phyloP scores from a whole-genome alignment of 768 basidiomycete genomes.

The Cyclocybe cylindracea region DNA sequence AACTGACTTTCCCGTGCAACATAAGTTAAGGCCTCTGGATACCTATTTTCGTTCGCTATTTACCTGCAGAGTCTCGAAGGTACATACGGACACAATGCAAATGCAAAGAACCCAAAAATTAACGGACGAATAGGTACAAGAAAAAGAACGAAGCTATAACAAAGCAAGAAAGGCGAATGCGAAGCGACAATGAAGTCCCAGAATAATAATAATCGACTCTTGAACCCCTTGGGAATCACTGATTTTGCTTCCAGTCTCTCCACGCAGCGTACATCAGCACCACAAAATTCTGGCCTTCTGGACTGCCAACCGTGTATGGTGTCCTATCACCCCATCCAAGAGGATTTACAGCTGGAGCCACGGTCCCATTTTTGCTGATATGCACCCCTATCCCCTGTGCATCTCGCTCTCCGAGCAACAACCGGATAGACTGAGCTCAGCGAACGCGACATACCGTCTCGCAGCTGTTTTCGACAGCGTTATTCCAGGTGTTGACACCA shows the following conservation, averaged over 20 bases:
- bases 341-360: constrained; percentile 38
- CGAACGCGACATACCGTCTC: constrained; percentile 21
- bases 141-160: too few species aligned
- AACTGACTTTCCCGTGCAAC: too few species aligned
- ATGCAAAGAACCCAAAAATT: too few species aligned
- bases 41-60: too few species aligned
- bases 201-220: too few species aligned
- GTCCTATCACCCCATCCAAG: constrained; percentile 30
- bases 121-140: too few species aligned
- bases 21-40: too few species aligned
- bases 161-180: too few species aligned
- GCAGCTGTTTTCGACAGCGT: constrained; percentile 1
- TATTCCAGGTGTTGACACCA: constrained; percentile 21
- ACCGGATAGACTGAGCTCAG: constrained; percentile 26
- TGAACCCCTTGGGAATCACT: too few species aligned
- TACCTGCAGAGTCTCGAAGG: too few species aligned
- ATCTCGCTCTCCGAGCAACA: constrained; percentile 19
- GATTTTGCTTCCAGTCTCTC: constrained; percentile 30
- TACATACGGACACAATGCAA: too few species aligned
- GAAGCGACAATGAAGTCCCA: too few species aligned
- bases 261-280: constrained; percentile 40
- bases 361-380: constrained; percentile 30
- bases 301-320: constrained; percentile 35
- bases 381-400: constrained; percentile 10
- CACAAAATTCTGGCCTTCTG: constrained; percentile 39